These are phyloP conservation scores for Trichocladium antarcticum DNA, from an alignment of 495 filamentous ascomycete species.

Conservation along the genomic window DNA sequence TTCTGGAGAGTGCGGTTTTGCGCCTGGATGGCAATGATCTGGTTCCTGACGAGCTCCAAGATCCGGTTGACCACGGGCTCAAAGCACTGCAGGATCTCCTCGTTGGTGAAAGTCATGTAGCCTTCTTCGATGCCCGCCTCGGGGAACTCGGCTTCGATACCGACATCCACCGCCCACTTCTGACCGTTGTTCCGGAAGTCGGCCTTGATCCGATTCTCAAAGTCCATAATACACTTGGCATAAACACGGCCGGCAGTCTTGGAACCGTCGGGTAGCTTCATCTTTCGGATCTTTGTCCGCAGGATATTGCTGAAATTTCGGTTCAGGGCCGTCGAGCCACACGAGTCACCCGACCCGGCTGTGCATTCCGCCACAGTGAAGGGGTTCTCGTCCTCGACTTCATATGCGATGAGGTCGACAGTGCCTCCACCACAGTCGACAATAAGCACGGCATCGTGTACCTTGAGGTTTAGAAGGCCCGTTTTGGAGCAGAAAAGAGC, in stretches of 20 bases:
- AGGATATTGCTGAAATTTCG: slow-evolving; percentile 67
- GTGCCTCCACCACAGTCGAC: slow-evolving; percentile 68
- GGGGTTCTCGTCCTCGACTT: slow-evolving; percentile 64
- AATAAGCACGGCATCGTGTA: slow-evolving; percentile 62
- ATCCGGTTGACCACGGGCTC: slow-evolving; percentile 67
- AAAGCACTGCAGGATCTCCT: slow-evolving; percentile 69
- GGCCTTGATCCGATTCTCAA: slow-evolving; percentile 68
- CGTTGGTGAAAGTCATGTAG: slow-evolving; percentile 75
- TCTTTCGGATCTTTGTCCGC: slow-evolving; percentile 64
- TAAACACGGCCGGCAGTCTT: slow-evolving; percentile 65
- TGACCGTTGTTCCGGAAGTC: slow-evolving; percentile 73
- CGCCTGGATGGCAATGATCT: slow-evolving; percentile 69
- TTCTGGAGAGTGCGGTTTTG: slow-evolving; percentile 63
- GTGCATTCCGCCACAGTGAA: slow-evolving; percentile 67
- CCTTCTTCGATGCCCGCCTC: slow-evolving; percentile 67
- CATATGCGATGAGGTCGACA: slow-evolving; percentile 66
- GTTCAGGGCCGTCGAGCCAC: slow-evolving; percentile 62
- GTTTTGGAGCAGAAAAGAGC: slow-evolving; percentile 67
- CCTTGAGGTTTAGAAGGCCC: slow-evolving; percentile 60
- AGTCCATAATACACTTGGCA: slow-evolving; percentile 73
- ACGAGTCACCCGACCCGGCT: slow-evolving; percentile 63
- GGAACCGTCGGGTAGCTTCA: slow-evolving; percentile 66
- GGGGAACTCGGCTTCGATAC: slow-evolving; percentile 66
- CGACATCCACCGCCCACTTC: slow-evolving; percentile 68
- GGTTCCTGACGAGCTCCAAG: slow-evolving; percentile 60